A percentile compares a stretch with the other conserved stretches of the same genome.
Evolutionary conservation across 192 early-diverging fungal genomes (phyloP).

Genomic region (Backusella psychrophila): DNA sequence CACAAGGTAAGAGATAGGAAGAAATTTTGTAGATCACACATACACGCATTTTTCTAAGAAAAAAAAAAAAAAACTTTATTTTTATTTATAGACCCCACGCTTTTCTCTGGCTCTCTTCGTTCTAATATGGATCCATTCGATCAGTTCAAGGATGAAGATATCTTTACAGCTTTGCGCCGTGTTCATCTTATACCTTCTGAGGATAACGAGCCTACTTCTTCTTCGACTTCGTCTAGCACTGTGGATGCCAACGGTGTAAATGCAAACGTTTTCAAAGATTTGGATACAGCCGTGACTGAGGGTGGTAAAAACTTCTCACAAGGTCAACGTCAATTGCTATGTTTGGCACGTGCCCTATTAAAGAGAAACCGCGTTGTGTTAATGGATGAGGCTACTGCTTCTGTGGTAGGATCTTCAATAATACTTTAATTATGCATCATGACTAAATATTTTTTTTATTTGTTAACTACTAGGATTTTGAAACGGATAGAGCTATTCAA

Average conservation of each 20-base stretch:
- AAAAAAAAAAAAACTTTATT: slow-evolving; percentile 39
- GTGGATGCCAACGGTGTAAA: slow-evolving; percentile 23
- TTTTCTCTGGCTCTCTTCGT: slow-evolving; percentile 70
- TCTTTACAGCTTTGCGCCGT: slow-evolving; percentile 76
- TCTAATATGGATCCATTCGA: slow-evolving; percentile 72
- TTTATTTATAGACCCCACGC: slow-evolving; percentile 80
- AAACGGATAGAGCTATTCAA: slow-evolving; percentile 90
- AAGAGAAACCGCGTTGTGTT: slow-evolving; percentile 65
- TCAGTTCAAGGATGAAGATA: slow-evolving; percentile 70
- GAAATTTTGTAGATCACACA: background rate
- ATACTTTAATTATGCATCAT: slow-evolving; percentile 41
- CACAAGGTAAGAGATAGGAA: slow-evolving; percentile 53
- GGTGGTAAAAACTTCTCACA: slow-evolving; percentile 74
- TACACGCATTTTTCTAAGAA: background rate
- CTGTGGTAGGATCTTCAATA: slow-evolving; percentile 3
- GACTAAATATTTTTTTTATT: background rate
- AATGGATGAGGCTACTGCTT: slow-evolving; percentile 77
- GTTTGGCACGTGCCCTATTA: slow-evolving; percentile 78
- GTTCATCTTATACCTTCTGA: slow-evolving; percentile 61
- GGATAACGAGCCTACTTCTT: slow-evolving; percentile 8
- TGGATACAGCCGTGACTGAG: slow-evolving; percentile 42
- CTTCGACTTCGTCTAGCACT: background rate
- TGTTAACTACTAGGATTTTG: slow-evolving; percentile 53
- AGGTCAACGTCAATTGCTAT: slow-evolving; percentile 85
- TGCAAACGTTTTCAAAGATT: slow-evolving; percentile 44